These are phyloP conservation scores for Mortierella sp. DNA, from an alignment of 371 early-diverging fungal genomes.

Conservation along the genomic window DNA sequence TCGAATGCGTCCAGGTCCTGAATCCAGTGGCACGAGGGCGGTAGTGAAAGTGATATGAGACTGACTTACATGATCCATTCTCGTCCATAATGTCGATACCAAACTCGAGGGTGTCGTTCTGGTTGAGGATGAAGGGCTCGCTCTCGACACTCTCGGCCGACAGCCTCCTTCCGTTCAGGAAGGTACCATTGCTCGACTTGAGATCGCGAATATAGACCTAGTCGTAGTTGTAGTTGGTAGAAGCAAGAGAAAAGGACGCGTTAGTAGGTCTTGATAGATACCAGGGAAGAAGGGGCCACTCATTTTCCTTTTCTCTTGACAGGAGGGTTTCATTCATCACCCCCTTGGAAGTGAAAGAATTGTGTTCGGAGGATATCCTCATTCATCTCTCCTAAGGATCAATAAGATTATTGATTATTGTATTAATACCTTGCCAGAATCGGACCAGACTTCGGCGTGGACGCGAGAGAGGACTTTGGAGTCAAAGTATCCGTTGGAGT, in stretches of 20 bases:
- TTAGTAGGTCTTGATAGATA: neutral
- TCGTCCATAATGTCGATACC: constrained; percentile 89
- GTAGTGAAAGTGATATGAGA: no score
- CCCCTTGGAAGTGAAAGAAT: neutral
- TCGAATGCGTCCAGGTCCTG: no score
- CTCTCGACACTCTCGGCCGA: constrained; percentile 79
- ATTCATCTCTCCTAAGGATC: neutral
- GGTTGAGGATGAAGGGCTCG: constrained; percentile 70
- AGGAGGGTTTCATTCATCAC: neutral
- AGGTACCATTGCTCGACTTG: constrained; percentile 91
- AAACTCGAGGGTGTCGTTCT: constrained; percentile 84
- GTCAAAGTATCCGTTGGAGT: constrained; percentile 87
- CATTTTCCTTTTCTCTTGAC: neutral
- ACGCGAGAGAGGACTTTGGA: constrained; percentile 86
- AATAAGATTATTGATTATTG: no score
- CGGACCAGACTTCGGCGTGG: constrained; percentile 89
- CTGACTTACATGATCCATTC: constrained; percentile 54
- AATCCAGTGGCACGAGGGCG: no score
- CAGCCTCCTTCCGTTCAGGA: constrained; percentile 83
- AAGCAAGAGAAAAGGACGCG: neutral
- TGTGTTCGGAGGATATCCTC: neutral
- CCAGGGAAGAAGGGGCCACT: neutral
- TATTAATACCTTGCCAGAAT: constrained; percentile 79
- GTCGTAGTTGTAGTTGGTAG: neutral
- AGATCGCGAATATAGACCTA: constrained; percentile 84